Conservation (phyloP, 108 stramenopile species). For the Skeletonema costatum region DNA sequence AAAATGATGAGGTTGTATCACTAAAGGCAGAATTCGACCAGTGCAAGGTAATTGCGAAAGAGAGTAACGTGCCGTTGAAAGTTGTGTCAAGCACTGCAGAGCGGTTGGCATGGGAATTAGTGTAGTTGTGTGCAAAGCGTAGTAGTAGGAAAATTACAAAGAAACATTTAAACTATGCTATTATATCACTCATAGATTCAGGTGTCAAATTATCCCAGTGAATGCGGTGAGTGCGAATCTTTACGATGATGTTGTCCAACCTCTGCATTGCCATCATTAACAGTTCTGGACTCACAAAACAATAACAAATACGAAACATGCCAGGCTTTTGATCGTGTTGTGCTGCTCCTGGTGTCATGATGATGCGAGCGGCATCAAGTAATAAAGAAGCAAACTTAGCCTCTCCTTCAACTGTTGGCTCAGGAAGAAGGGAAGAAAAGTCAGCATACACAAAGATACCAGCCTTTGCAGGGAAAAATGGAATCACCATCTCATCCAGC, state of each 20-base stretch:
- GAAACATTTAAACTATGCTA: slow-evolving; percentile 4
- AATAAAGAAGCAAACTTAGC: slow-evolving; percentile 59
- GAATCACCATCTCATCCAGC: slow-evolving; percentile 84
- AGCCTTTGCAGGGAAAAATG: slow-evolving; percentile 73
- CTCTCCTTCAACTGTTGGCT: slow-evolving; percentile 75
- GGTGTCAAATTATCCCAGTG: slow-evolving; percentile 78
- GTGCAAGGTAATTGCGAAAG: slow-evolving; percentile 69
- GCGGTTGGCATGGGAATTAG: slow-evolving; percentile 28
- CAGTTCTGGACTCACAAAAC: slow-evolving; percentile 73
- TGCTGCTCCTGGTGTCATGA: slow-evolving; percentile 84
- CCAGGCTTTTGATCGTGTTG: slow-evolving; percentile 78
- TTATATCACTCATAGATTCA: slow-evolving; percentile 52
- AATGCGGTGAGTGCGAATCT: slow-evolving; percentile 57
- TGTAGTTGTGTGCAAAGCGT: background rate
- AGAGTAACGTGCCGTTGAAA: slow-evolving; percentile 66
- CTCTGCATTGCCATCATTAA: slow-evolving; percentile 82
- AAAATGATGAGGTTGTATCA: slow-evolving; percentile 60
- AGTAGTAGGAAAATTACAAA: slow-evolving; percentile 2
- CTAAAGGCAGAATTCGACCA: slow-evolving; percentile 94
- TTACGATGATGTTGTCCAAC: slow-evolving; percentile 69
- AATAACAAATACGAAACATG: slow-evolving; percentile 91
- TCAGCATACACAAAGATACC: slow-evolving; percentile 90
- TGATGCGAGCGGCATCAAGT: slow-evolving; percentile 67
- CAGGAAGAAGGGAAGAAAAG: slow-evolving; percentile 81
- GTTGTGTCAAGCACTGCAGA: slow-evolving; percentile 59